Base-by-base conservation (phyloP, 1,284 basidiomycete genomes). In the Rhodofomes roseus region DNA sequence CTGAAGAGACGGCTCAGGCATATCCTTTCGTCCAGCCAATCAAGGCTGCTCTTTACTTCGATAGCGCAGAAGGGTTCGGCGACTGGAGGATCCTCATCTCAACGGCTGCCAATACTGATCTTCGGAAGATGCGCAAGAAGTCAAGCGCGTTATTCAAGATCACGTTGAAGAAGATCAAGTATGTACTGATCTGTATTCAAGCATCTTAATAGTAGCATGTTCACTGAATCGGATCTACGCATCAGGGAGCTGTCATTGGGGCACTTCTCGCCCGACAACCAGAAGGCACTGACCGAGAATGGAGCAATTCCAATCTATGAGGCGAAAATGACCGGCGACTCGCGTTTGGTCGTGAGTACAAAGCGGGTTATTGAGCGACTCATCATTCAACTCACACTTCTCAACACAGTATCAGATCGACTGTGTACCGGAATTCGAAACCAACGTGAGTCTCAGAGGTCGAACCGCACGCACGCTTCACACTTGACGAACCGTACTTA, bases 241-340 rank as follows among this genome's bases (percentile, higher is more conserved):
- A 20, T 12, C 57, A 88, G 87, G 65, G 82, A 87, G 58, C 74
- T 89, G 4, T 89, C 86, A 0, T 78, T 81, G 5, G 87, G 87
- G 0, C 79, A 84, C 60, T 88, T 89, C 66, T 87, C 86, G 0
- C 77, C 77, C 8, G 83, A 87, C 61, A 89, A 89, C 61, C 84
- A 89, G 62, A 89, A 86, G 69, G 71, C 77, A 18, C 71, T 89
- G n/a, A 83, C 76, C 41, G 79, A 73, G 0, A 68, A 74, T 34
- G 71, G 71, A 7, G 80, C 79, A 11, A 70, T 72, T 3, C 85
- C 87, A 0, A 80, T 89, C 7, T 89, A 79, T 57, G 85, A 87
- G 66, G 87, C 87, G 0, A 87, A 86, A 67, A 82, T 88, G 80
- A 85, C 82, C 0, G 62, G 77, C 0, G 85, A 88, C 65, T 71